Evolutionary conservation across 2,329 filamentous ascomycete genomes (phyloP).

Genomic region (Furcasterigmium furcatum): DNA sequence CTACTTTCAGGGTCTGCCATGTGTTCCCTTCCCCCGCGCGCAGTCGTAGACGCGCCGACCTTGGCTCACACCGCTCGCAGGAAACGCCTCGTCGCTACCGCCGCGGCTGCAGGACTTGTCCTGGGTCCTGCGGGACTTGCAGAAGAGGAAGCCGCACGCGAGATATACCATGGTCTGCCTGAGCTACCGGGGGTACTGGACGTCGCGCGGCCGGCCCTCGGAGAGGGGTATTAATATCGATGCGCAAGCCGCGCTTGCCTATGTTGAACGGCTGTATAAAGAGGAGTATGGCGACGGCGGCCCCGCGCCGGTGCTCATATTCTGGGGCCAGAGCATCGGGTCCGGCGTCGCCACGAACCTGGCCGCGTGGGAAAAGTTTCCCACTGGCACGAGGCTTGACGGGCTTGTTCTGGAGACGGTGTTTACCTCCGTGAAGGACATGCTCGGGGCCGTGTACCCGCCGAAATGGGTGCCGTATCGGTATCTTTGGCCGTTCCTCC

Average conservation of each 20-base stretch:
- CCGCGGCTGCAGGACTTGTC: conserved; percentile 56
- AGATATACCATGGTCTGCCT: conserved; percentile 50
- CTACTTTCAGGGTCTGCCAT: conserved; percentile 50
- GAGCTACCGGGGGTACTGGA: conserved; percentile 76
- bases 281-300: conserved; percentile 12
- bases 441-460: conserved; percentile 71
- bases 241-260: conserved; percentile 59
- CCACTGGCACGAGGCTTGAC: conserved; percentile 33
- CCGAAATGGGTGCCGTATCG: conserved; percentile 78
- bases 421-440: conserved; percentile 66
- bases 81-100: conserved; percentile 57
- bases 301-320: conserved; percentile 39
- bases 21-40: neutral
- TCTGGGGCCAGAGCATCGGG: conserved; percentile 80
- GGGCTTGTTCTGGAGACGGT: conserved; percentile 72
- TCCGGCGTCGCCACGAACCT: conserved; percentile 67
- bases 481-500: conserved; percentile 70
- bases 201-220: conserved; percentile 66
- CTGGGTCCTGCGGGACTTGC: conserved; percentile 43
- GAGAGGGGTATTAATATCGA: conserved; percentile 70
- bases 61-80: conserved; percentile 25
- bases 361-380: conserved; percentile 30
- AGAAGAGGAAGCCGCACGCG: conserved; percentile 25
- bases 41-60: conserved; percentile 6
- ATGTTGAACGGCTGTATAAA: conserved; percentile 48